These are phyloP conservation scores for Colletotrichum sp. DNA, from an alignment of 2,329 filamentous ascomycete species.

Conservation along the genomic window DNA sequence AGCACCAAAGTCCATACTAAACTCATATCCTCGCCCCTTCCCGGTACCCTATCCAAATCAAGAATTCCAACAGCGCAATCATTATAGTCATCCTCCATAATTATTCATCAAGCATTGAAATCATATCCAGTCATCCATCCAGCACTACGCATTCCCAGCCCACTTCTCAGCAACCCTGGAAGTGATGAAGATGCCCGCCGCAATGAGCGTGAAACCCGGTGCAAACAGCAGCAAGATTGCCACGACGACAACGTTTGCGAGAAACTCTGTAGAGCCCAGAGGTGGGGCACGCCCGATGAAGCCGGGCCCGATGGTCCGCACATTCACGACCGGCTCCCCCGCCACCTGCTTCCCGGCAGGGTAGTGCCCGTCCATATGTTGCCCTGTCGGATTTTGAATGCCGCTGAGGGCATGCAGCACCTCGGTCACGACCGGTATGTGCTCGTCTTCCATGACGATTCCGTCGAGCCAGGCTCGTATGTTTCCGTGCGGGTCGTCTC, in stretches of 20 bases:
- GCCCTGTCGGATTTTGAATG: neutral
- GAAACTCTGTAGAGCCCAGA: constrained; percentile 5
- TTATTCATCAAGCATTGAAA: neutral
- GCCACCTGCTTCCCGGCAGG: too few relatives aligned
- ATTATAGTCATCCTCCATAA: neutral
- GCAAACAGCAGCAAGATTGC: constrained; percentile 14
- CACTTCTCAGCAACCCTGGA: constrained; percentile 14
- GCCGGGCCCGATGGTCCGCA: constrained; percentile 8
- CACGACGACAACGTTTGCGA: constrained; percentile 5
- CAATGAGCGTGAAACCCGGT: constrained; percentile 12
- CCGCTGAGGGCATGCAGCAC: neutral
- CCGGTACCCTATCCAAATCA: neutral
- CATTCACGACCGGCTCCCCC: neutral
- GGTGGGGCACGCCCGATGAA: constrained; percentile 11
- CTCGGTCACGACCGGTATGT: neutral
- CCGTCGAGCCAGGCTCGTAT: constrained; percentile 11
- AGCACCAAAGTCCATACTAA: neutral
- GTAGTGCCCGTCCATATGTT: too few relatives aligned
- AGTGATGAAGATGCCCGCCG: constrained; percentile 12
- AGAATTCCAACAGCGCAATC: neutral
- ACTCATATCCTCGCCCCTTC: neutral
- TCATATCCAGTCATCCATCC: neutral
- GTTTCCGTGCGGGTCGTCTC: neutral
- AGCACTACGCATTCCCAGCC: neutral
- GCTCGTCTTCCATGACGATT: neutral